Base-by-base conservation (phyloP, 306 rosid genomes). In the Lathyrus oleraceus region DNA sequence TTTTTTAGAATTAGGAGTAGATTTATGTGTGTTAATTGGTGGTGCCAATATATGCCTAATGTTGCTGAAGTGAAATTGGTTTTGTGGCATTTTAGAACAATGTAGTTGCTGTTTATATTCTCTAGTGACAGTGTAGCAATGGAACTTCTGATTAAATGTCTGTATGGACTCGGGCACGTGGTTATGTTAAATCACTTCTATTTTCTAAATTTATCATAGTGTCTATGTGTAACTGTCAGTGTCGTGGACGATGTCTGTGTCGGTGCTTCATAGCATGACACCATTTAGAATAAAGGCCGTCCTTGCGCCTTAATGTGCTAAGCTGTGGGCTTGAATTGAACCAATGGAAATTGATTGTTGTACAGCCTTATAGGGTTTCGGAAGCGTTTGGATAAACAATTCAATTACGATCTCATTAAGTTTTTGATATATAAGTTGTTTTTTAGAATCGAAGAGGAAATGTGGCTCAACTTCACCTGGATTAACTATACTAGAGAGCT, bases 301-400 rank as follows among this genome's bases (percentile, higher is more conserved):
- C 19, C 23, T 51, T 30, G 27, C 17, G 27, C 15, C 5, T 52
- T 62, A 16, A 30, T 40, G 61, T 57, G 43, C 48, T 64, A 44
- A 45, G 51, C 15, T 71, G 27, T 35, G 23, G 56, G 19, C 21
- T 40, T 36, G 10, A 44, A 40, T 27, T 36, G 14, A 44, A 40
- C 19, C 69, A 67, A 53, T 54, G 72, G n/a, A 17, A 32, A 15
- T n/a, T 75, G 53, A 58, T 58, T 15, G 10, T 57, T 40, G 13
- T 20, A 56, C 12, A 54, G 61, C 35, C 9, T 5, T 54, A 12
- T 5, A 20, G 73, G 19, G 14, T 57, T 44, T 57, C 16, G 47
- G 2, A 47, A 16, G 28, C 10, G 0, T 36, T 61, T 36, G 47
- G 27, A 38, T 16, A 10, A 35, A 35, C 25, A 1, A 8, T 35